Evolutionary conservation across 1,139 yeast species (phyloP).

Genomic region (Candida gigantensis): DNA sequence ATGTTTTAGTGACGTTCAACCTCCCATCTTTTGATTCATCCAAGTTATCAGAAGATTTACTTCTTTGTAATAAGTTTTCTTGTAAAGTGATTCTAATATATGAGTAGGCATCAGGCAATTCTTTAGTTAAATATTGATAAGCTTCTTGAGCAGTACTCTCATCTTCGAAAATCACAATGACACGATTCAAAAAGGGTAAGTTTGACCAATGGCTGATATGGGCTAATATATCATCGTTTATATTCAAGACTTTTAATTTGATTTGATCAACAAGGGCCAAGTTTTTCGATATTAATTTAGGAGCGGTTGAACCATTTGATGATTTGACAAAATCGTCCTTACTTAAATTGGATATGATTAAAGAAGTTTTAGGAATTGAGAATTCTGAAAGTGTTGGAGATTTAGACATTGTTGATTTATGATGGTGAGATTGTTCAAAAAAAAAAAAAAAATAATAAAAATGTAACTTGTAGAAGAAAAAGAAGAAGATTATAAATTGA

Average conservation of each 20-base stretch:
- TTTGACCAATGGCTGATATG: conserved; percentile 47
- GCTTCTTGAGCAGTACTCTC: conserved; percentile 32
- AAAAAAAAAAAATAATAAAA: too few relatives aligned
- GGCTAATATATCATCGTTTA: conserved; percentile 27
- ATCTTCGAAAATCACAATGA: conserved; percentile 40
- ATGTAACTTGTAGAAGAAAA: too few relatives aligned
- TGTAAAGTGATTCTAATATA: conserved; percentile 38
- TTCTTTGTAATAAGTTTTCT: conserved; percentile 42
- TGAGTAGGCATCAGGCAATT: conserved; percentile 6
- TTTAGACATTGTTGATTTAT: not conserved
- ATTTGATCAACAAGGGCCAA: conserved; percentile 38
- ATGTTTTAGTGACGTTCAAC: conserved; percentile 22
- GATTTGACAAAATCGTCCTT: conserved; percentile 32
- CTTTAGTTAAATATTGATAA: conserved; percentile 21
- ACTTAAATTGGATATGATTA: conserved; percentile 38
- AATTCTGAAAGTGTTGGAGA: conserved; percentile 1
- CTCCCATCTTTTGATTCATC: conserved; percentile 13
- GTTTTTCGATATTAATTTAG: conserved; percentile 11
- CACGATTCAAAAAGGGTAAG: conserved; percentile 42
- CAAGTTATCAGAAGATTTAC: conserved; percentile 38
- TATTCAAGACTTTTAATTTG: conserved; percentile 34
- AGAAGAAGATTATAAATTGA: too few relatives aligned
- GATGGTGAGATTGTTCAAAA: too few relatives aligned
- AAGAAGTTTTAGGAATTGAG: conserved; percentile 28
- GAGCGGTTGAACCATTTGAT: conserved; percentile 6